Evolutionary conservation across 352 stramenopile genomes (phyloP), one percentile per base, ranked within the genome.

Genomic region (Pythium phragmitis): DNA sequence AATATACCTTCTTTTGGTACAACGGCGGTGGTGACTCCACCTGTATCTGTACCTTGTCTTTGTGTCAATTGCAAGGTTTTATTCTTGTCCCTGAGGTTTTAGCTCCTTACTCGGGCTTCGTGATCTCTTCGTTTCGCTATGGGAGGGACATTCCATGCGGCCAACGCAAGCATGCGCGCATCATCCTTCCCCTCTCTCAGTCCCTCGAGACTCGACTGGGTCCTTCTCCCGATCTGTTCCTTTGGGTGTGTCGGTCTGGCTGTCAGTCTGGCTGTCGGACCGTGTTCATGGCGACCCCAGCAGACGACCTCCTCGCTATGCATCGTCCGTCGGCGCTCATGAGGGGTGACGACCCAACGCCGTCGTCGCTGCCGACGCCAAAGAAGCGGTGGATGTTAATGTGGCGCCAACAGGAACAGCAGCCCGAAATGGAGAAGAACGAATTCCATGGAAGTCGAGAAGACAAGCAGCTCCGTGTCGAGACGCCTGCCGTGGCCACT

Each of bases 381-480:
- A 91, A 92, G 73, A 85, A 89, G 72, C 76, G 77, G 56, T 92
- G 84, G 84, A 91, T 92, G 49, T 79, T 85, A 68, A 60, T 76
- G 6, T 92, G 84, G 84, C 89, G 70, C 37, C 73, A 34, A 57
- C 58, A 39, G 47, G 47, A 55, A 42, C 21, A 53, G 9, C n/a
- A 19, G 17, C 39, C 53, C 33, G 36, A 47, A 13, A 3, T 9
- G 8, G 36, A 46, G 39, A 46, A 9, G 14, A 14, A 46, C 8
- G 14, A 9, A 39, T 39, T 46, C 17, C 13, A 19, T 46, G 13
- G 39, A 16, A 6, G 12, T 19, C 39, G 9, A 46, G 1, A 19
- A 46, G 39, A 46, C 13, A 46, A 46, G 39, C 14, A 9, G 14
- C 39, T 46, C 13, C 39, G 39, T 17, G 39, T 46, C 13, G 39